phyloP scores from a whole-genome alignment of 306 rosid genomes.

The Crotalaria pallida region DNA sequence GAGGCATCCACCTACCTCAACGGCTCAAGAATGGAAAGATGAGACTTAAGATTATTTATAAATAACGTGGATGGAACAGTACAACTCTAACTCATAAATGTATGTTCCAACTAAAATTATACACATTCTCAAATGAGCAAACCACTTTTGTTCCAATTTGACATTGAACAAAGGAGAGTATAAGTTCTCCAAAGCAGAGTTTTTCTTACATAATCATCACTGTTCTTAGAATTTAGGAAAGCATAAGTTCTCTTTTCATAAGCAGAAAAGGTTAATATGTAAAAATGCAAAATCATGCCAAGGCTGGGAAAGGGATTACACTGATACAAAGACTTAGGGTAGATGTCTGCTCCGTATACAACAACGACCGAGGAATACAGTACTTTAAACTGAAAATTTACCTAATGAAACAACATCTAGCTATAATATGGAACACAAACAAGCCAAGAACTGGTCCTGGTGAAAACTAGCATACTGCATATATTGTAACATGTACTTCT shows the following conservation, averaged over 20 bases:
- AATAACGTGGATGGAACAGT: no score
- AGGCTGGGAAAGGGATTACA: not conserved
- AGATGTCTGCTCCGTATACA: not conserved
- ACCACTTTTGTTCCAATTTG: no score
- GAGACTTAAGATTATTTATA: no score
- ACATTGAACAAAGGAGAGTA: no score
- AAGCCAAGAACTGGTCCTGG: not conserved
- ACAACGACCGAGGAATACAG: not conserved
- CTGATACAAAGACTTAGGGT: conserved; percentile 5
- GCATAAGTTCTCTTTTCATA: not conserved
- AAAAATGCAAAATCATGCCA: not conserved
- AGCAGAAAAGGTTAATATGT: not conserved
- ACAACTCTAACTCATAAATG: no score
- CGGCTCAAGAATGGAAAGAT: no score
- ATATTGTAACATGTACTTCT: not conserved
- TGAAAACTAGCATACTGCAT: not conserved
- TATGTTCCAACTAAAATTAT: no score
- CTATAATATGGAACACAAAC: not conserved
- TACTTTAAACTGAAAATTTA: not conserved
- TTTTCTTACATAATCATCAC: not conserved
- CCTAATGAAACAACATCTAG: not conserved
- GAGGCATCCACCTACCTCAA: no score
- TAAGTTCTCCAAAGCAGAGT: no score
- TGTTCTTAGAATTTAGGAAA: not conserved
- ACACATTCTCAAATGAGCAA: no score